These are phyloP conservation scores for Biancaea sappan DNA, from an alignment of 306 rosid species.

Conservation along the genomic window DNA sequence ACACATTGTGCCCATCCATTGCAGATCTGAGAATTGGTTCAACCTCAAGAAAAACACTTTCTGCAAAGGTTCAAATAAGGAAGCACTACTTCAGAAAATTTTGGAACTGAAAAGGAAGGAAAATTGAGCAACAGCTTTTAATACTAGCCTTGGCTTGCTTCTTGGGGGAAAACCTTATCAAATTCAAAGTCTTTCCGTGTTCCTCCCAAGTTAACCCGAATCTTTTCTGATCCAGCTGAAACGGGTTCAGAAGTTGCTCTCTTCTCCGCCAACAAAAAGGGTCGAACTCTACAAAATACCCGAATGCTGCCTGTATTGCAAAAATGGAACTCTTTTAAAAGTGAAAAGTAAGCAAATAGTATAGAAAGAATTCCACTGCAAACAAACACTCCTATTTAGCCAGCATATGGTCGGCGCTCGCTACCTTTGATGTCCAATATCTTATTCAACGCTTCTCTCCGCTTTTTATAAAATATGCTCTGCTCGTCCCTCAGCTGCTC, in stretches of 20 bases:
- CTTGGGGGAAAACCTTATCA: constrained; percentile 75
- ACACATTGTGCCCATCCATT: constrained; percentile 87
- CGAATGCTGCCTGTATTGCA: constrained; percentile 76
- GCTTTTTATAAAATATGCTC: constrained; percentile 48
- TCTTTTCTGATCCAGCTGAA: constrained; percentile 62
- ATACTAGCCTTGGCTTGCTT: constrained; percentile 84
- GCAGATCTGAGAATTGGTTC: constrained; percentile 91
- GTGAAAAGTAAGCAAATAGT: neutral
- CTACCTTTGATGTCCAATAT: constrained; percentile 90
- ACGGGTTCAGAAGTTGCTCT: constrained; percentile 56
- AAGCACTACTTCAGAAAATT: constrained; percentile 30
- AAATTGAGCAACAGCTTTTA: constrained; percentile 24
- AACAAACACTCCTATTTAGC: neutral
- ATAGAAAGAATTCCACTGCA: constrained; percentile 10
- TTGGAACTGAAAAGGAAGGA: neutral
- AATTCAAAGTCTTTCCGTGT: constrained; percentile 76
- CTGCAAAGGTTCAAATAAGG: constrained; percentile 52
- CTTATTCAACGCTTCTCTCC: constrained; percentile 82
- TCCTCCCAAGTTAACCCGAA: constrained; percentile 64
- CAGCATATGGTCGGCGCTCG: neutral
- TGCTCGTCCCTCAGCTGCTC: constrained; percentile 64
- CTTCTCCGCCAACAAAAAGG: constrained; percentile 48
- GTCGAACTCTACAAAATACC: constrained; percentile 86
- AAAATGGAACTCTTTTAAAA: constrained; percentile 32
- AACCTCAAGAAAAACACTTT: constrained; percentile 75